Evolutionary conservation across 2,329 filamentous ascomycete species (phyloP).

Genomic region (Hypoxylon sp.): DNA sequence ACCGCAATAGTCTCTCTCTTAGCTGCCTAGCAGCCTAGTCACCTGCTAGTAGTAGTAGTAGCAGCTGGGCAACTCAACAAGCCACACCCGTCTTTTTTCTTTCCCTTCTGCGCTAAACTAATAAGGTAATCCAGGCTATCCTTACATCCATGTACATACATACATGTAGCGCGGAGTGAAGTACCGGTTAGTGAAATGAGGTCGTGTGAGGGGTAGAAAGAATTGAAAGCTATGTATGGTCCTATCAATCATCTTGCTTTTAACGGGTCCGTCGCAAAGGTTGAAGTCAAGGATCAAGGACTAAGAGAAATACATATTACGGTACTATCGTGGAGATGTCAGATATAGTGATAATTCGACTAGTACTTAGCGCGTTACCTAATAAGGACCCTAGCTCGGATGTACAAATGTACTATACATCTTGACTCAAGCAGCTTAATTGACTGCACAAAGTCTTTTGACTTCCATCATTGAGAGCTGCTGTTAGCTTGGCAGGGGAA

Average conservation of each 20-base stretch:
- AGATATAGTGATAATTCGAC: constrained; percentile 19
- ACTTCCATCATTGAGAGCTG: constrained; percentile 31
- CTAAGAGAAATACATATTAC: background rate
- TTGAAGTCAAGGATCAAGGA: constrained; percentile 7
- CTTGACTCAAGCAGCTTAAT: constrained; percentile 39
- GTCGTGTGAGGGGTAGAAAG: constrained; percentile 37
- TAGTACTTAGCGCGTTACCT: constrained; percentile 13
- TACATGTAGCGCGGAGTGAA: constrained; percentile 24
- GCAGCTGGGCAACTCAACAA: constrained; percentile 14
- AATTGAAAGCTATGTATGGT: constrained; percentile 36
- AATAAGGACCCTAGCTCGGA: constrained; percentile 14
- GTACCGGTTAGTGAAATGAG: constrained; percentile 41
- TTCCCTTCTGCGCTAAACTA: constrained; percentile 23
- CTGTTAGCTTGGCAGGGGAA: constrained; percentile 43
- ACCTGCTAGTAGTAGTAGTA: constrained; percentile 30
- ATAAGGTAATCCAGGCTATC: constrained; percentile 22
- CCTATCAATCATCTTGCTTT: constrained; percentile 34
- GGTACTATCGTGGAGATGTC: constrained; percentile 4
- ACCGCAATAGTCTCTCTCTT: background rate
- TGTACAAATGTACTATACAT: background rate
- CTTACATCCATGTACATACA: constrained; percentile 19
- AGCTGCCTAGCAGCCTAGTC: constrained; percentile 16
- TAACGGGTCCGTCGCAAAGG: constrained; percentile 17
- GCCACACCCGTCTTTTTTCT: constrained; percentile 16
- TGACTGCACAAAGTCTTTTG: constrained; percentile 34